phyloP scores from a whole-genome alignment of 2,329 filamentous ascomycete genomes.

The Talaromyces sp. region DNA sequence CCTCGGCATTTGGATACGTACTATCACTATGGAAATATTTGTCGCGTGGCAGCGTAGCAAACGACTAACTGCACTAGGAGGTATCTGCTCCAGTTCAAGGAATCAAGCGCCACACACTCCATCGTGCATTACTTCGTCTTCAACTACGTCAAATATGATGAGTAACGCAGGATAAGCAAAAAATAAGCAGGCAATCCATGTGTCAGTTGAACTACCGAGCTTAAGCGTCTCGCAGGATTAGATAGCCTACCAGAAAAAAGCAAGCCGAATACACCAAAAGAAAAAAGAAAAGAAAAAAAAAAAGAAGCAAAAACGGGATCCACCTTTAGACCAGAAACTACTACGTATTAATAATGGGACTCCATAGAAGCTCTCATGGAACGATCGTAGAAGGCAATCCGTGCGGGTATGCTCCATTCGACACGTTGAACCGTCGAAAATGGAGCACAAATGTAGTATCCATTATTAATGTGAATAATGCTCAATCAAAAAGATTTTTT shows the following conservation, averaged over 20 bases:
- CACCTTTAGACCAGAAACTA: neutral
- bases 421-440: neutral
- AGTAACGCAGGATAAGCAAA: neutral
- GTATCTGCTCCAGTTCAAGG: neutral
- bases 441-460: neutral
- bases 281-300: slow-evolving; percentile 7
- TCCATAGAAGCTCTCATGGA: slow-evolving; percentile 13
- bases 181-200: neutral
- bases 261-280: neutral
- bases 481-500: neutral
- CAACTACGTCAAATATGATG: neutral
- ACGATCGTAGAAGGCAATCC: slow-evolving; percentile 6
- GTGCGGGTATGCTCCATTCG: neutral
- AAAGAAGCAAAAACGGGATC: neutral
- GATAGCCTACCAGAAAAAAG: neutral
- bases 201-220: neutral
- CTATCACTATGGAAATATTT: neutral
- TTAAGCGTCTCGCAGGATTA: neutral
- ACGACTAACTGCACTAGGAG: neutral
- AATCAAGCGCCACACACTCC: neutral
- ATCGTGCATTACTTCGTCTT: neutral
- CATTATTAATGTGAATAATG: slow-evolving; percentile 7
- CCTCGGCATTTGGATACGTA: neutral
- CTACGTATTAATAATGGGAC: too few species aligned
- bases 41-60: neutral